phyloP scores from a whole-genome alignment of 2,329 filamentous ascomycete genomes.

The Sclerotinia sclerotiorum region DNA sequence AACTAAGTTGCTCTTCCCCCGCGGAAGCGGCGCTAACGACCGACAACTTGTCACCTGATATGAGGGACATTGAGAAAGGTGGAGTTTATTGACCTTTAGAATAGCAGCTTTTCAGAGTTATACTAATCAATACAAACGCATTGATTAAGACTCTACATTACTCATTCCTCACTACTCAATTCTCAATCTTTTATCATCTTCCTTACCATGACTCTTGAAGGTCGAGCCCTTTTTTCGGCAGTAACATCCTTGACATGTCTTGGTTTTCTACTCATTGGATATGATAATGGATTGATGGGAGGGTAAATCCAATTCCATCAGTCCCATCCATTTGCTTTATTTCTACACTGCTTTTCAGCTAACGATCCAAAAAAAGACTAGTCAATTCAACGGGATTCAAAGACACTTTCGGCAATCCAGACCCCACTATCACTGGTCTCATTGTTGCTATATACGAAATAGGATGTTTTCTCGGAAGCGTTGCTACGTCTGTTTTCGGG shows the following conservation, averaged over 20 bases:
- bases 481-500: constrained; percentile 50
- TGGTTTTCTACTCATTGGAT: constrained; percentile 51
- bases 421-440: constrained; percentile 46
- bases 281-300: constrained; percentile 49
- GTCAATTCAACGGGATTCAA: constrained; percentile 46
- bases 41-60: background rate
- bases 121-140: background rate
- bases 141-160: background rate
- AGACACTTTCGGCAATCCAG: constrained; percentile 44
- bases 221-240: constrained; percentile 43
- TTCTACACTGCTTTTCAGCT: background rate
- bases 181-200: no score
- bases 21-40: background rate
- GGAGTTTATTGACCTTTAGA: no score
- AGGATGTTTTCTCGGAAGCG: constrained; percentile 51
- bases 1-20: background rate
- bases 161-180: background rate
- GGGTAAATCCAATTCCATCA: constrained; percentile 36
- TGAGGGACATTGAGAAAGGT: no score
- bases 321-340: constrained; percentile 13
- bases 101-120: no score
- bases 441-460: constrained; percentile 53
- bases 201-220: constrained; percentile 17
- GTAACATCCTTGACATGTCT: constrained; percentile 49
- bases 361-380: constrained; percentile 18